phyloP scores from a whole-genome alignment of 352 stramenopile genomes.

The Pythium brachiatum region DNA sequence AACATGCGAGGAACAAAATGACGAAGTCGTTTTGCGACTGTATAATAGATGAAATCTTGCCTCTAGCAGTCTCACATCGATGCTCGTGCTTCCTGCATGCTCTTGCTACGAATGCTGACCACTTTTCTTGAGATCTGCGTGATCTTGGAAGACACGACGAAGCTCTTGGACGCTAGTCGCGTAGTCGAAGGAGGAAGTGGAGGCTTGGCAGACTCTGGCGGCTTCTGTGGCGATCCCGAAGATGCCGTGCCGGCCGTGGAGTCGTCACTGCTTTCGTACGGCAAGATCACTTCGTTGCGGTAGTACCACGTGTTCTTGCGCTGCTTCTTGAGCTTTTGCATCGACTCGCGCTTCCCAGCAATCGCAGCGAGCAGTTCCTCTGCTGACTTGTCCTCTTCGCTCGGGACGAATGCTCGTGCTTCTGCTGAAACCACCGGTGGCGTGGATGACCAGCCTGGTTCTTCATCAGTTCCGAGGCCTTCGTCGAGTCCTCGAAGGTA shows the following conservation, averaged over 20 bases:
- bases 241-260: background rate
- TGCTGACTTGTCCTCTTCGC: slow-evolving; percentile 10
- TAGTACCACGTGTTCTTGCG: slow-evolving; percentile 28
- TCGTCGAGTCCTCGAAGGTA: slow-evolving; percentile 40
- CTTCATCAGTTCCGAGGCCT: background rate
- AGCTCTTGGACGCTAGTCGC: background rate
- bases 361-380: slow-evolving; percentile 16
- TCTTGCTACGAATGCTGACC: slow-evolving; percentile 53
- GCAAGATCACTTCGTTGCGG: slow-evolving; percentile 26
- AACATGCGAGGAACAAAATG: background rate
- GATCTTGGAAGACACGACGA: slow-evolving; percentile 12
- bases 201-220: slow-evolving; percentile 11
- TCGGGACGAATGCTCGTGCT: background rate
- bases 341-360: slow-evolving; percentile 12
- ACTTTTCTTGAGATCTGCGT: slow-evolving; percentile 34
- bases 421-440: background rate
- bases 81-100: slow-evolving; percentile 27
- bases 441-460: slow-evolving; percentile 14
- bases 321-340: slow-evolving; percentile 11
- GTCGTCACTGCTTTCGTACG: slow-evolving; percentile 17
- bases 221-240: background rate
- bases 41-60: background rate
- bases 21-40: background rate
- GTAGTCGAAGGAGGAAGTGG: slow-evolving; percentile 2
- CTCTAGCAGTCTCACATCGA: slow-evolving; percentile 7